phyloP scores from a whole-genome alignment of 768 basidiomycete genomes.

The Solioccasus polychromus region DNA sequence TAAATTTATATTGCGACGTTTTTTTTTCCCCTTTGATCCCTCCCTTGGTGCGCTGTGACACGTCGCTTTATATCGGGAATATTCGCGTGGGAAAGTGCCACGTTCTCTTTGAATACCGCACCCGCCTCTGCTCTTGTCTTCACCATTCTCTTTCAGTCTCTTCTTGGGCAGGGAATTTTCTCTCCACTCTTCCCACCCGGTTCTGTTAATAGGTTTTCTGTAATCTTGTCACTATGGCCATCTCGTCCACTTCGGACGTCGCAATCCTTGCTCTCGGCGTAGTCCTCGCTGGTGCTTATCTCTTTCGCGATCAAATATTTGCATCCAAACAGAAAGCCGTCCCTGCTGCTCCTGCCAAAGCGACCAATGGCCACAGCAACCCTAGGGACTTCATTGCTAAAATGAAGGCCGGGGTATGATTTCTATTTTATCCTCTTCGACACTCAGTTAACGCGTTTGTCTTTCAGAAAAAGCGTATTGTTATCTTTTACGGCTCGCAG shows the following conservation, averaged over 20 bases:
- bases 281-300: constrained; percentile 71
- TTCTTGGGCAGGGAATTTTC: too few species aligned
- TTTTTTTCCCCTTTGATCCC: too few species aligned
- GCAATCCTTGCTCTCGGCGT: constrained; percentile 72
- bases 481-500: constrained; percentile 98
- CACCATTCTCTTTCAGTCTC: neutral
- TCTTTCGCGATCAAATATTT: constrained; percentile 82
- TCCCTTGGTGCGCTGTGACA: too few species aligned
- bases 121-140: constrained; percentile 16
- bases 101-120: constrained; percentile 33
- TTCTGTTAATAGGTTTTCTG: neutral
- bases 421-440: neutral
- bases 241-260: constrained; percentile 67
- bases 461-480: constrained; percentile 87
- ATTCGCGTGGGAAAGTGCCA: constrained; percentile 37
- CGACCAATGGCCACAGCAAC: constrained; percentile 69
- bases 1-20: too few species aligned
- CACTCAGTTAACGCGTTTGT: constrained; percentile 2
- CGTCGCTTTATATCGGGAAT: constrained; percentile 18
- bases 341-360: constrained; percentile 43
- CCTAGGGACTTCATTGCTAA: constrained; percentile 93
- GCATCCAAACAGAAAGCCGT: constrained; percentile 59
- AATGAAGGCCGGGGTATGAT: constrained; percentile 86
- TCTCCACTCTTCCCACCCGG: neutral
- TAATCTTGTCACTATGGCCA: constrained; percentile 48